These are phyloP conservation scores for Zygosaccharomyces sapae DNA, from an alignment of 1,139 yeast genomes.

Conservation along the genomic window DNA sequence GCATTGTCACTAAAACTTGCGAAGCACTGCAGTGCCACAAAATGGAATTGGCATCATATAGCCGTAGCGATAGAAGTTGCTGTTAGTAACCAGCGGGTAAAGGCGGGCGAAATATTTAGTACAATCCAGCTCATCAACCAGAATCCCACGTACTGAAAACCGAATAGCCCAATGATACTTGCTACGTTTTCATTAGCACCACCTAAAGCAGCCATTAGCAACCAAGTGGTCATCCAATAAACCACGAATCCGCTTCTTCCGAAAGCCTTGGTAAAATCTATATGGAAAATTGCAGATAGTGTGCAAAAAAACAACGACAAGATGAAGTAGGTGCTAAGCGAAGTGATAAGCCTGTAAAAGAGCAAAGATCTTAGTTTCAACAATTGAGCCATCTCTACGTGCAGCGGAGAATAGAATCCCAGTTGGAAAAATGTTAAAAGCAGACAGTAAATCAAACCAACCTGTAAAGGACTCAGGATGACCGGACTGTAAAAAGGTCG, in stretches of 20 bases:
- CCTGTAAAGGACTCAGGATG: conserved; percentile 61
- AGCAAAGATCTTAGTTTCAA: conserved; percentile 46
- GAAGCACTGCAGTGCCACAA: no score
- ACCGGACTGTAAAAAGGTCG: conserved; percentile 50
- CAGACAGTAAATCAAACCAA: conserved; percentile 71
- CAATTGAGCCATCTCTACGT: conserved; percentile 45
- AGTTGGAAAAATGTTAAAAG: conserved; percentile 62
- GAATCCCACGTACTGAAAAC: conserved; percentile 52
- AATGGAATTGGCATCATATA: conserved; percentile 58
- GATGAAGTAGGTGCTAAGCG: conserved; percentile 48
- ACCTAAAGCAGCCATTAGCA: conserved; percentile 59
- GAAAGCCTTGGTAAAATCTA: conserved; percentile 49
- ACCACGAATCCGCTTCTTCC: conserved; percentile 62
- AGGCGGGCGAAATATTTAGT: conserved; percentile 59
- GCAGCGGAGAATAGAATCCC: conserved; percentile 54
- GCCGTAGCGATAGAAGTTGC: conserved; percentile 56
- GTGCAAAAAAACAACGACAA: conserved; percentile 53
- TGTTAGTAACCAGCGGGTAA: conserved; percentile 52
- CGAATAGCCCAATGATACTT: conserved; percentile 42
- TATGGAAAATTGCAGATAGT: conserved; percentile 58
- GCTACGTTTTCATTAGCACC: conserved; percentile 61
- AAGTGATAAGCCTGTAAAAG: conserved; percentile 46
- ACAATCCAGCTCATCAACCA: conserved; percentile 64
- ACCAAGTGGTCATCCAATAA: conserved; percentile 58
- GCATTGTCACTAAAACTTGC: no score